phyloP scores from a whole-genome alignment of 2,329 filamentous ascomycete species.

The Monosporascus sp. region DNA sequence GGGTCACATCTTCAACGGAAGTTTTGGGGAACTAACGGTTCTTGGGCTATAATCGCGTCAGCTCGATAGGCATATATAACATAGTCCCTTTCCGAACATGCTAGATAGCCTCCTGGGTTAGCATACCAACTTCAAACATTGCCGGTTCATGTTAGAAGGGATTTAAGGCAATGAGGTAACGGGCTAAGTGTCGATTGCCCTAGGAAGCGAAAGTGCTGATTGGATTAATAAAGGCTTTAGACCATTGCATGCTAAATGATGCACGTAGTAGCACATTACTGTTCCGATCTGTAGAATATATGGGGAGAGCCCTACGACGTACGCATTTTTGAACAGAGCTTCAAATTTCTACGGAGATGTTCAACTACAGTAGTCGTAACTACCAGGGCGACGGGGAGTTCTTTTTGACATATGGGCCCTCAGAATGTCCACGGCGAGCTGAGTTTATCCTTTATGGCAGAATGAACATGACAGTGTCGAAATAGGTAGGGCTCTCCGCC shows the following conservation, averaged over 20 bases:
- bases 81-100: background rate
- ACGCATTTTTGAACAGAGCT: background rate
- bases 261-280: conserved; percentile 14
- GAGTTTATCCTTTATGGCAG: background rate
- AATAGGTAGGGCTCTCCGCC: background rate
- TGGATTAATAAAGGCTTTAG: conserved; percentile 4
- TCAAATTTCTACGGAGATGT: background rate
- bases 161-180: background rate
- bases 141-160: background rate
- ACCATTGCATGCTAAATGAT: conserved; percentile 21
- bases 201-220: background rate
- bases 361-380: background rate
- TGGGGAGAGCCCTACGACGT: conserved; percentile 1
- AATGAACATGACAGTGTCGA: background rate
- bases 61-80: background rate
- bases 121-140: background rate
- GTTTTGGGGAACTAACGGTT: background rate
- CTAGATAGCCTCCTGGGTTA: background rate
- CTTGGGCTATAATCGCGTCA: background rate
- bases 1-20: conserved; percentile 3
- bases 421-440: too few species aligned
- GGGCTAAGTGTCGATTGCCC: background rate
- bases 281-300: conserved; percentile 8
- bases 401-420: background rate
- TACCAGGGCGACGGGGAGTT: too few species aligned